A percentile compares a stretch with the other conserved stretches of the same genome.
Evolutionary conservation across 805 yeast species (phyloP).

Genomic region (Metschnikowia amazonensis): DNA sequence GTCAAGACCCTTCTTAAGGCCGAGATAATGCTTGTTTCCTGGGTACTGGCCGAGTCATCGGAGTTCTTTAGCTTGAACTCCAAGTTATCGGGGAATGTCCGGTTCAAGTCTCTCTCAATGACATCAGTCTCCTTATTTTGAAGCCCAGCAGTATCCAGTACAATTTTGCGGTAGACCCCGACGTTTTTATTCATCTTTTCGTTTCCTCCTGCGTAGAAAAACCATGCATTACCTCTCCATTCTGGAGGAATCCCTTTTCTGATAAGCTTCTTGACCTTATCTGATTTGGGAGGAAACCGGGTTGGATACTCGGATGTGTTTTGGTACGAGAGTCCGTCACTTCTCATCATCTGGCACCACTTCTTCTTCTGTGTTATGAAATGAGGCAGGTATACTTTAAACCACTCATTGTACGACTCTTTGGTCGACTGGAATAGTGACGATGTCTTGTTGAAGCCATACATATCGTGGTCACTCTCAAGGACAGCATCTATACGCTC

Average conservation of each 20-base stretch:
- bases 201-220: conserved; percentile 84
- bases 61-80: conserved; percentile 50
- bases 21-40: conserved; percentile 62
- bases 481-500: conserved; percentile 3
- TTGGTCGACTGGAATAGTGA: conserved; percentile 43
- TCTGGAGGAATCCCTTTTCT: conserved; percentile 94
- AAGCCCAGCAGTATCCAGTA: conserved; percentile 50
- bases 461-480: conserved; percentile 50
- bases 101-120: conserved; percentile 86
- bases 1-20: conserved; percentile 75
- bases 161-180: conserved; percentile 71
- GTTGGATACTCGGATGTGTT: conserved; percentile 39
- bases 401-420: conserved; percentile 71
- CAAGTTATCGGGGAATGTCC: conserved; percentile 93
- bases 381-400: conserved; percentile 61
- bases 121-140: conserved; percentile 81
- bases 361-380: conserved; percentile 63
- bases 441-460: conserved; percentile 78
- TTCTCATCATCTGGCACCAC: conserved; percentile 68
- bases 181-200: conserved; percentile 63
- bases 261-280: conserved; percentile 73
- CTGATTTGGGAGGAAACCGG: conserved; percentile 74
- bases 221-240: conserved; percentile 98
- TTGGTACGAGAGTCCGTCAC: conserved; percentile 55
- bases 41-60: conserved; percentile 3